Evolutionary conservation across 2,329 filamentous ascomycete species (phyloP), one percentile per base, ranked within the genome.

Genomic region (Emmonsia crescens): DNA sequence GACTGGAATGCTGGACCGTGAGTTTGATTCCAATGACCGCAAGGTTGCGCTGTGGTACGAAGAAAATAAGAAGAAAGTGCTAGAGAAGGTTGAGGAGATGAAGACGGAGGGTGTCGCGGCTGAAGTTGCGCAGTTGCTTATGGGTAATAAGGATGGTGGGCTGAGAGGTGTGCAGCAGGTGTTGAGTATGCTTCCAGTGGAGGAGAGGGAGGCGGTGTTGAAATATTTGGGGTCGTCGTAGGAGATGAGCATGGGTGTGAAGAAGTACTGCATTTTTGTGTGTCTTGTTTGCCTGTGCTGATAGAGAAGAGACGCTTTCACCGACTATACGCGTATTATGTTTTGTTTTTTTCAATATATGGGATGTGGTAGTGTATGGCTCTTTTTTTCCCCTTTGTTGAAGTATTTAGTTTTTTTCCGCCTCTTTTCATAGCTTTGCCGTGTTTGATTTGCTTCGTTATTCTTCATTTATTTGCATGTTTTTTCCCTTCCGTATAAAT

Each of bases 31-130:
- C 63, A 85, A 90, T 65, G 94, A 99, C 74, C 85, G 85, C 68
- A 87, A 86, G 67, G 94, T 96, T 33, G 90, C 92, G 3, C 83
- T 87, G 69, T 99, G 94, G 94, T 97, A 96, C 74, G 94, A 99
- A 81, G 87, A 93, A 78, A 94, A 97, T 79, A 83, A 90, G 72
- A 90, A 93, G 81, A 78, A 80, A 48, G 85, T 99, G 58, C 83
- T 88, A 65, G 84, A 88, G 65, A 96, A 94, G 84, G 85, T 97
- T 33, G 91, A 96, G 74, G 78, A 81, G 14, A 81, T 97, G 71
- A 94, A 91, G 83, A 82, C 83, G 5, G 89, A 96, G 64, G 83
- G 85, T 49, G 82, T 89, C 33, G 84, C 85, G 5, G 80, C 81
- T 61, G 86, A 90, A 69, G 84, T 91, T 68, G 87, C 90, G 8